A percentile compares a stretch with the other conserved stretches of the same genome.
Evolutionary conservation across 495 filamentous ascomycete genomes (phyloP).

Genomic region (Aspergillus mulundensis): DNA sequence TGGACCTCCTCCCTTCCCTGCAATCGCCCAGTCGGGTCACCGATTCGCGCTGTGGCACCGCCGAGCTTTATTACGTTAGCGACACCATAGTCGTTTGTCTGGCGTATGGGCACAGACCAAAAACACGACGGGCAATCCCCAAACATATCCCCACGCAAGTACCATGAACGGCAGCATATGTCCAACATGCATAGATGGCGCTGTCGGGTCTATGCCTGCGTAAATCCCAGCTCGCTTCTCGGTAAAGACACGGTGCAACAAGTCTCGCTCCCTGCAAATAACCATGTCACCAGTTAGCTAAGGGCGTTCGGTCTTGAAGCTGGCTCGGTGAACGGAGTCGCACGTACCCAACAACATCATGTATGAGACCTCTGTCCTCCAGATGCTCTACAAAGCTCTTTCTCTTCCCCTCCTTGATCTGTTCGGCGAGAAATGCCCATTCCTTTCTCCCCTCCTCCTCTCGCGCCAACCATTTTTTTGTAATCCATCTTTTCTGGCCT

Average conservation of each 20-base stretch:
- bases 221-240: conserved; percentile 73
- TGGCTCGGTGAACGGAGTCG: not conserved
- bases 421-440: conserved; percentile 54
- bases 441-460: conserved; percentile 48
- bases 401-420: conserved; percentile 57
- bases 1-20: conserved; percentile 59
- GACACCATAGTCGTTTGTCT: too few species aligned
- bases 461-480: conserved; percentile 46
- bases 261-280: conserved; percentile 49
- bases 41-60: conserved; percentile 78
- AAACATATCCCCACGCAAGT: conserved; percentile 85
- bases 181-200: conserved; percentile 83
- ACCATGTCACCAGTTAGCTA: conserved; percentile 11
- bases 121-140: conserved; percentile 70
- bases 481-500: conserved; percentile 45
- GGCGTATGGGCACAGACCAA: too few species aligned
- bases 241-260: conserved; percentile 67
- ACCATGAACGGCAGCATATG: conserved; percentile 94
- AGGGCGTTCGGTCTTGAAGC: not conserved
- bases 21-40: conserved; percentile 79
- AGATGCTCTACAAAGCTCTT: conserved; percentile 65
- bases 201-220: conserved; percentile 89
- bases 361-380: conserved; percentile 74
- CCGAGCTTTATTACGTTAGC: conserved; percentile 55
- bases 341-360: conserved; percentile 76